phyloP scores from a whole-genome alignment of 2,329 filamentous ascomycete genomes.

The Fusarium sp. region DNA sequence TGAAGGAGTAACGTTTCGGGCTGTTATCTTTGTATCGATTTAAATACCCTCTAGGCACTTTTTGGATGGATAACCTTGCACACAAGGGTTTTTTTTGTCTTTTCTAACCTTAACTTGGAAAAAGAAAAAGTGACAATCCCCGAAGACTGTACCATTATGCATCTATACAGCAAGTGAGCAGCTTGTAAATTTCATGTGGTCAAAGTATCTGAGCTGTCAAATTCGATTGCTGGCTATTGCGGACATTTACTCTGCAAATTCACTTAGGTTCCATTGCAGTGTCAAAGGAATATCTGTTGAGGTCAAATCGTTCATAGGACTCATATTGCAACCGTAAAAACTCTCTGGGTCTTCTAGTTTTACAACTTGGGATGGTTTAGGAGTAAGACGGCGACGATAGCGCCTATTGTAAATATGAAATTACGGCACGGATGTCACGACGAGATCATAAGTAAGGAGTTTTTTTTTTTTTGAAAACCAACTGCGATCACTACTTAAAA shows the following conservation, averaged over 20 bases:
- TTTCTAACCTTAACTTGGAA: slow-evolving; percentile 8
- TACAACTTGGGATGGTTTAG: not conserved
- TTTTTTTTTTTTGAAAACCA: not conserved
- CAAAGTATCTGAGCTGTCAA: not conserved
- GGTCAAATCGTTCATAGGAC: no score
- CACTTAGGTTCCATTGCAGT: not conserved
- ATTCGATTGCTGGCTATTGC: not conserved
- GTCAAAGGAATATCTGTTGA: not conserved
- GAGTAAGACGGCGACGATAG: not conserved
- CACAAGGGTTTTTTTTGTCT: slow-evolving; percentile 20
- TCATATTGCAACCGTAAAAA: no score
- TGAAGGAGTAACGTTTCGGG: slow-evolving; percentile 64
- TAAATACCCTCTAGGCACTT: slow-evolving; percentile 44
- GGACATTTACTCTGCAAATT: not conserved
- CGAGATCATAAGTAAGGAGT: not conserved
- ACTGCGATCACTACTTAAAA: not conserved
- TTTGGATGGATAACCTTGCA: slow-evolving; percentile 30
- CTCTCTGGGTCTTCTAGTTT: not conserved
- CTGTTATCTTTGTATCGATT: slow-evolving; percentile 36
- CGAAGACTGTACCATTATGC: slow-evolving; percentile 8
- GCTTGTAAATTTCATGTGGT: not conserved
- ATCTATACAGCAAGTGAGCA: not conserved
- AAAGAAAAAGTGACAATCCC: not conserved
- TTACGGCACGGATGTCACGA: not conserved
- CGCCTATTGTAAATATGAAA: not conserved